These are phyloP conservation scores for Ophiorrhiza pumila DNA, from an alignment of 257 asterid genomes.

Conservation along the genomic window DNA sequence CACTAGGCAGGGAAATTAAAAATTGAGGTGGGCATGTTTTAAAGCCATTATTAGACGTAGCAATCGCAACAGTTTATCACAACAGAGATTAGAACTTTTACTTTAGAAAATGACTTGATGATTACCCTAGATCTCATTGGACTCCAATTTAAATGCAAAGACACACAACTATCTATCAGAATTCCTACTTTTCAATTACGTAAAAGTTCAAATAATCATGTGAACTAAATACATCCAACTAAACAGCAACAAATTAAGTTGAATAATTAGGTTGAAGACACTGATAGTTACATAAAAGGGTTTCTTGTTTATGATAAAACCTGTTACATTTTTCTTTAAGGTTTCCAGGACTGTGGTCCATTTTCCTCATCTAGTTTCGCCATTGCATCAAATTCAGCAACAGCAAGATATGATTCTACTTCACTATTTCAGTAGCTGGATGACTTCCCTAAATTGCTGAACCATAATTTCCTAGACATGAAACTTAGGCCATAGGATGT, in stretches of 20 bases:
- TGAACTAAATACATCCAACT: too few relatives aligned
- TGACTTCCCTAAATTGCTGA: background rate
- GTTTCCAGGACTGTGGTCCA: background rate
- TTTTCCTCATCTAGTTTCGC: background rate
- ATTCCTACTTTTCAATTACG: background rate
- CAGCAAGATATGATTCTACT: background rate
- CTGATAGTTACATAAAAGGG: background rate
- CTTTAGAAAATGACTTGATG: background rate
- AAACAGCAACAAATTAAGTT: too few relatives aligned
- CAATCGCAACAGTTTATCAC: too few relatives aligned
- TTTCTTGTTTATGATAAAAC: background rate
- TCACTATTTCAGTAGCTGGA: background rate
- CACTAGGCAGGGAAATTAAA: background rate
- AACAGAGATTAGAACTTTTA: background rate
- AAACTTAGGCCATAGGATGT: background rate
- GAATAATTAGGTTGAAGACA: background rate
- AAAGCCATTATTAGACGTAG: background rate
- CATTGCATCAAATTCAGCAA: background rate
- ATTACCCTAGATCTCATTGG: too few relatives aligned
- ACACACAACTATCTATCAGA: background rate
- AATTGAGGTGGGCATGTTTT: background rate
- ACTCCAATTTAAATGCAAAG: background rate
- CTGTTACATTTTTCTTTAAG: background rate
- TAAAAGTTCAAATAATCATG: too few relatives aligned
- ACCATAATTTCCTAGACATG: background rate